A percentile compares a stretch with the other conserved stretches of the same genome.
phyloP scores from a whole-genome alignment of 768 basidiomycete genomes.

The Mycena crocata region DNA sequence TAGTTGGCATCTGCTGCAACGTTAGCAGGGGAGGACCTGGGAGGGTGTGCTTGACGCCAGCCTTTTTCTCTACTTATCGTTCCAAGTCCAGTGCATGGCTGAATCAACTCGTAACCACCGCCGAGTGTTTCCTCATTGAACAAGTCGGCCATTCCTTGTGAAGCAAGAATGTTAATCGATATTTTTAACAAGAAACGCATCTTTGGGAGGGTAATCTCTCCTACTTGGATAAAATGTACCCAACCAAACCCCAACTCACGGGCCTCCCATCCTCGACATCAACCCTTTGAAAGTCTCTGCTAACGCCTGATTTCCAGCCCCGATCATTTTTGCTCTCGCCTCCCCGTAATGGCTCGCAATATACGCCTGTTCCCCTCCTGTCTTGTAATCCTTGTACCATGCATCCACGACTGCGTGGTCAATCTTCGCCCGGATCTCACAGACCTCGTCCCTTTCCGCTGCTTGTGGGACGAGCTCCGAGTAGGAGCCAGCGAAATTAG shows the following conservation, averaged over 20 bases:
- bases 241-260: not conserved
- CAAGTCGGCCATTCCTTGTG: too few species aligned
- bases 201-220: not conserved
- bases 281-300: conserved; percentile 25
- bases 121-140: too few species aligned
- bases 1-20: too few species aligned
- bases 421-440: conserved; percentile 6
- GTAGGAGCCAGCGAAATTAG: not conserved
- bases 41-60: too few species aligned
- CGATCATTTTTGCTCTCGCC: conserved; percentile 27
- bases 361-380: conserved; percentile 21
- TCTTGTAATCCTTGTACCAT: conserved; percentile 26
- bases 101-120: too few species aligned
- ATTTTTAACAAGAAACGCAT: too few species aligned
- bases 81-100: too few species aligned
- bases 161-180: too few species aligned
- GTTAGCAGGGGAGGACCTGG: too few species aligned
- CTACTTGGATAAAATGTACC: not conserved
- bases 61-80: too few species aligned
- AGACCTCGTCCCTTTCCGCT: conserved; percentile 16
- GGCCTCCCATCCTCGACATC: conserved; percentile 10
- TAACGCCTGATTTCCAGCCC: conserved; percentile 6
- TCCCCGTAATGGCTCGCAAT: conserved; percentile 27
- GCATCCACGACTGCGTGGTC: conserved; percentile 16
- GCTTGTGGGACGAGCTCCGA: conserved; percentile 14